These are phyloP conservation scores for Zymoseptoria ardabiliae DNA, from an alignment of 2,329 filamentous ascomycete genomes.

Conservation along the genomic window DNA sequence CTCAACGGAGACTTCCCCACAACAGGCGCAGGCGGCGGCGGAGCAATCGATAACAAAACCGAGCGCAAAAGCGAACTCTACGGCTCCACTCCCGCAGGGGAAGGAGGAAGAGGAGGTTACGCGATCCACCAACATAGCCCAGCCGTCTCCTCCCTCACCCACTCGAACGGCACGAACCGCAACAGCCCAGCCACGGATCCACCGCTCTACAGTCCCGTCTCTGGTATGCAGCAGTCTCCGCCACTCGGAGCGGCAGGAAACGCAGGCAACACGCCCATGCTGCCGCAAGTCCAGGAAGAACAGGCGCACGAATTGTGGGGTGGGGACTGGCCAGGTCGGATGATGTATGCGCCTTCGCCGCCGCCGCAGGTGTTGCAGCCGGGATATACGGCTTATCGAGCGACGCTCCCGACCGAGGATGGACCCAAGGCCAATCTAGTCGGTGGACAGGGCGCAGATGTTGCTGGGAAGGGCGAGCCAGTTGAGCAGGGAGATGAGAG, in stretches of 20 bases:
- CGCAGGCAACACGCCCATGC: neutral
- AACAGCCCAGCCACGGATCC: neutral
- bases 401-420: neutral
- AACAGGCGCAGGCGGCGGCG: neutral
- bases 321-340: neutral
- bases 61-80: conserved; percentile 3
- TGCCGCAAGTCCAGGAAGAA: neutral
- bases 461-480: neutral
- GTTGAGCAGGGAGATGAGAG: neutral
- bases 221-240: neutral
- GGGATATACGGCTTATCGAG: neutral
- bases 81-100: neutral
- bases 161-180: neutral
- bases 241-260: neutral
- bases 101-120: neutral
- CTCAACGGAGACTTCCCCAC: conserved; percentile 3
- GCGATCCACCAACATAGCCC: neutral
- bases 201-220: neutral
- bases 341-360: neutral
- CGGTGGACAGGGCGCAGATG: neutral
- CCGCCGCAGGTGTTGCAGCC: neutral
- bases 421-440: neutral
- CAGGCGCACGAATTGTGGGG: neutral
- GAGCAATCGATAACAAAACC: neutral
- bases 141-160: neutral